These are phyloP conservation scores for Backusella sp. DNA, from an alignment of 192 early-diverging fungal genomes.

Conservation along the genomic window DNA sequence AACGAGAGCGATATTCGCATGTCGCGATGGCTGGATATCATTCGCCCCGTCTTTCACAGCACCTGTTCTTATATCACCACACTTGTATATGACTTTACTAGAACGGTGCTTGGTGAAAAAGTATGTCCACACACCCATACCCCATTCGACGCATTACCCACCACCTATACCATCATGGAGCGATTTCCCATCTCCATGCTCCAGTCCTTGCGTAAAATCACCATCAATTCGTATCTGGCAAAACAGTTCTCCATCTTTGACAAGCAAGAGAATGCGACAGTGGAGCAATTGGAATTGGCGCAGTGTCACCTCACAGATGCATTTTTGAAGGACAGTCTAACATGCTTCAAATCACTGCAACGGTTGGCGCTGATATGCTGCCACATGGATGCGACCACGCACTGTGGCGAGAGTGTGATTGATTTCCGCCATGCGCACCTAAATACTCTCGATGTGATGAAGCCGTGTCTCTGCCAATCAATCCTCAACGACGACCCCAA, in stretches of 20 bases:
- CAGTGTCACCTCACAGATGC: neutral
- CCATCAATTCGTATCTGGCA: neutral
- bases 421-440: neutral
- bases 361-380: neutral
- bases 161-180: neutral
- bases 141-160: neutral
- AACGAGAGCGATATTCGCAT: neutral
- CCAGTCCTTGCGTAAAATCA: neutral
- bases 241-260: constrained; percentile 5
- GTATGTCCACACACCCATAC: neutral
- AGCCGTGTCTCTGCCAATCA: neutral
- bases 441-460: neutral
- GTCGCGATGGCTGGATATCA: neutral
- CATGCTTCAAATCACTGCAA: neutral
- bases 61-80: neutral
- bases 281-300: neutral
- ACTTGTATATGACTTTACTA: neutral
- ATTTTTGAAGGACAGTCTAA: neutral
- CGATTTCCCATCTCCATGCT: neutral
- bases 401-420: neutral
- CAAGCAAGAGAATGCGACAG: neutral
- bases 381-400: neutral
- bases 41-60: neutral
- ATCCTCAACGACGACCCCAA: neutral
- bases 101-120: neutral